phyloP scores from a whole-genome alignment of 257 asterid species.

The Solanum acaule region DNA sequence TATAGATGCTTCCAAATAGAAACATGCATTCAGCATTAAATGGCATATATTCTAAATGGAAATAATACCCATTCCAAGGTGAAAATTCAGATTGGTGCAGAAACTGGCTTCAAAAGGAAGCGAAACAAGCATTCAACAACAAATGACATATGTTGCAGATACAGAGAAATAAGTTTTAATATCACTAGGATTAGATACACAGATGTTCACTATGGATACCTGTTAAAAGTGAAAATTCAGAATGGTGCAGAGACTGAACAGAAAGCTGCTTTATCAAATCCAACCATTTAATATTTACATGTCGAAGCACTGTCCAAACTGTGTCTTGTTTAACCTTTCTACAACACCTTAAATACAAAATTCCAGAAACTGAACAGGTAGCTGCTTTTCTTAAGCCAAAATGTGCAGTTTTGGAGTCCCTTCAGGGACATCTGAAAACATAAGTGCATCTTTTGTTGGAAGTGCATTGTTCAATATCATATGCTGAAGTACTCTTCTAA shows the following conservation, averaged over 20 bases:
- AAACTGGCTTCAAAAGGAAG: not conserved
- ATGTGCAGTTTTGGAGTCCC: not conserved
- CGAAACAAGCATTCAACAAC: not conserved
- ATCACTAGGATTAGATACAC: not conserved
- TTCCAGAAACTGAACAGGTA: not conserved
- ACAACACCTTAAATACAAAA: not conserved
- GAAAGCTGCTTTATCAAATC: not conserved
- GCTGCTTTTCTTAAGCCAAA: not conserved
- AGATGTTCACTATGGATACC: not conserved
- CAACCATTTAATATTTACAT: not conserved
- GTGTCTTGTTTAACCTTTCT: not conserved
- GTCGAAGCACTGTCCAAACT: not conserved
- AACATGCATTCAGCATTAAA: not conserved
- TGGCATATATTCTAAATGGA: not conserved
- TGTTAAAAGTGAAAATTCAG: not conserved
- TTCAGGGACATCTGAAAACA: not conserved
- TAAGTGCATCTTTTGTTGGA: not conserved
- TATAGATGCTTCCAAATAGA: not conserved
- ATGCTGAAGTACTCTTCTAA: not conserved
- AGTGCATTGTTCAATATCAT: not conserved
- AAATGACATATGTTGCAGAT: not conserved
- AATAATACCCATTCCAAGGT: not conserved
- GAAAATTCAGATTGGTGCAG: not conserved
- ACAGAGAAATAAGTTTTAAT: not conserved
- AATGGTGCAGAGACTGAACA: not conserved